phyloP scores from a whole-genome alignment of 2,329 filamentous ascomycete species.

The Tympanopsis confertula region DNA sequence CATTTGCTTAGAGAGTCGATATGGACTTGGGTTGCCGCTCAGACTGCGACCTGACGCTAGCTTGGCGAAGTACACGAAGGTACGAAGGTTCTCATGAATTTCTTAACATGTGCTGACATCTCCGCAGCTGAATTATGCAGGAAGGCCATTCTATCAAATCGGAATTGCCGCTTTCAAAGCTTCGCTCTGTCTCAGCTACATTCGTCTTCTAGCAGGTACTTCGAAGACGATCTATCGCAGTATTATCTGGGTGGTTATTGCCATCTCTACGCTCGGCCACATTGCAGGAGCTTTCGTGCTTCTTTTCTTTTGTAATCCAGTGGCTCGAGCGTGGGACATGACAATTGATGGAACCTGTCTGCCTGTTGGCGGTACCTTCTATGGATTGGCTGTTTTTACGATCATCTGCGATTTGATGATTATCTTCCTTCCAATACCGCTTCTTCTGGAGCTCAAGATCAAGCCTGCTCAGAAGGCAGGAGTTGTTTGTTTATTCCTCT shows the following conservation, averaged over 20 bases:
- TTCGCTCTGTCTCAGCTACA: slow-evolving; percentile 37
- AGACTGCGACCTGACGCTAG: slow-evolving; percentile 27
- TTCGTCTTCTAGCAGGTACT: slow-evolving; percentile 35
- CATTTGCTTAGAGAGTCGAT: slow-evolving; percentile 32
- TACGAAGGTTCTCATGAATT: slow-evolving; percentile 5
- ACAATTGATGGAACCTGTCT: slow-evolving; percentile 27
- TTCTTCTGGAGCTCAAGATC: slow-evolving; percentile 35
- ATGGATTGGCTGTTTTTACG: slow-evolving; percentile 36
- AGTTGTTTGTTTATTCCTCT: slow-evolving; percentile 35
- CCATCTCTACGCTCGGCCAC: slow-evolving; percentile 30
- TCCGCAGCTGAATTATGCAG: slow-evolving; percentile 34
- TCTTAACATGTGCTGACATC: neutral
- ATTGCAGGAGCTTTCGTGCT: slow-evolving; percentile 34
- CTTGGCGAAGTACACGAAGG: slow-evolving; percentile 27
- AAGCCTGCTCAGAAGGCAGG: slow-evolving; percentile 33
- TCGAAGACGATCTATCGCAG: slow-evolving; percentile 28
- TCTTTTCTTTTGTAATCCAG: slow-evolving; percentile 36
- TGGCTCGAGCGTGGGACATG: slow-evolving; percentile 33
- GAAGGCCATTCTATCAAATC: slow-evolving; percentile 39
- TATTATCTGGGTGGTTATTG: slow-evolving; percentile 30
- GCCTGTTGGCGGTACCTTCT: slow-evolving; percentile 32
- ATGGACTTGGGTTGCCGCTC: slow-evolving; percentile 36
- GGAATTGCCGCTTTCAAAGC: slow-evolving; percentile 46
- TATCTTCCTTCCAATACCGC: slow-evolving; percentile 34
- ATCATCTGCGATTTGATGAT: slow-evolving; percentile 37